Evolutionary conservation across 805 yeast genomes (phyloP).

Genomic region (Kregervanrija pseudodelftensis): DNA sequence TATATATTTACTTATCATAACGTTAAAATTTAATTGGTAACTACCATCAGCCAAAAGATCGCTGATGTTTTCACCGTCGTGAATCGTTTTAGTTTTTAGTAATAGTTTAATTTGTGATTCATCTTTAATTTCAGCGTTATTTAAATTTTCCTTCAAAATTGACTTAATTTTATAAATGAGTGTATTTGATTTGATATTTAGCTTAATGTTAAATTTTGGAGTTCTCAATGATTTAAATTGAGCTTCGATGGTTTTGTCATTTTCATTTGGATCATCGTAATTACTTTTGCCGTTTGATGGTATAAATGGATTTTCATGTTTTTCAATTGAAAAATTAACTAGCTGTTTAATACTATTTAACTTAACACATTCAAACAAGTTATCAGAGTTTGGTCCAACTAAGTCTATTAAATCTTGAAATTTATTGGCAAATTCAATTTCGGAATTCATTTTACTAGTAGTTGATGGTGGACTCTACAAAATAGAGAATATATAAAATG

Average conservation of each 20-base stretch:
- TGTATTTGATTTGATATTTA: constrained; percentile 17
- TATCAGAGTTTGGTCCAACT: constrained; percentile 28
- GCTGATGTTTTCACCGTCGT: constrained; percentile 33
- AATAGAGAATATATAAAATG: not conserved
- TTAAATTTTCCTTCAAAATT: constrained; percentile 24
- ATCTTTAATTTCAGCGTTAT: constrained; percentile 17
- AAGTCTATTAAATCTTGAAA: constrained; percentile 40
- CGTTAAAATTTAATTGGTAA: constrained; percentile 27
- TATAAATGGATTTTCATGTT: constrained; percentile 20
- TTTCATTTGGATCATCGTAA: constrained; percentile 11
- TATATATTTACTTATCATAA: constrained; percentile 23
- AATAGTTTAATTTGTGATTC: constrained; percentile 37
- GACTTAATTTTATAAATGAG: constrained; percentile 32
- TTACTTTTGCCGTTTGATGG: constrained; percentile 20
- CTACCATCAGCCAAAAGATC: constrained; percentile 11
- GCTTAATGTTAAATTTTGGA: constrained; percentile 49
- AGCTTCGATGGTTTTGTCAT: constrained; percentile 16
- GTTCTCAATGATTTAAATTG: constrained; percentile 61
- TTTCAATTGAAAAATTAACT: constrained; percentile 11
- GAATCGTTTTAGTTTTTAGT: constrained; percentile 44
- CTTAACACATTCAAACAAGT: constrained; percentile 6
- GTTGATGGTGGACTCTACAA: too few species aligned
- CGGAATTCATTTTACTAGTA: constrained; percentile 18
- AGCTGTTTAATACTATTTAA: constrained; percentile 6
- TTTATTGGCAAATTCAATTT: constrained; percentile 41